Evolutionary conservation across 2,329 filamentous ascomycete genomes (phyloP).

Genomic region (Xylaria sp.): DNA sequence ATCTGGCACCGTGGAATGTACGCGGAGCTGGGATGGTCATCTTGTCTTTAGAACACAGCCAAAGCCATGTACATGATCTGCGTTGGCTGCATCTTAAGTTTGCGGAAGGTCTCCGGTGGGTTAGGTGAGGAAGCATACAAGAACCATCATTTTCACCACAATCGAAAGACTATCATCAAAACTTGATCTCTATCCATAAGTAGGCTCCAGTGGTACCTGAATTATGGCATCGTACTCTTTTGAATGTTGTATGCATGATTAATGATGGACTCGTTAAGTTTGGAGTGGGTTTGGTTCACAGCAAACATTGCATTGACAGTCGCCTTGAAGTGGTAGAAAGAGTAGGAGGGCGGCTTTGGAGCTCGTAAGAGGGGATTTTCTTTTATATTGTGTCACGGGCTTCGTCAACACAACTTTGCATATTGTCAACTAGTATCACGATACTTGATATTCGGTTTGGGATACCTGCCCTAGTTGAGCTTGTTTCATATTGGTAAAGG

Average conservation of each 20-base stretch:
- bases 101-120: neutral
- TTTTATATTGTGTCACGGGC: too few relatives aligned
- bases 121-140: neutral
- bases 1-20: neutral
- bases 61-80: neutral
- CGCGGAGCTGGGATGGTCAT: neutral
- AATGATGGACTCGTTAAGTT: neutral
- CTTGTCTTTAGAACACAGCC: neutral
- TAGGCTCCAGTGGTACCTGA: neutral
- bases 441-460: neutral
- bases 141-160: neutral
- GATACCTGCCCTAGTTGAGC: neutral
- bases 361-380: too few relatives aligned
- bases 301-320: neutral
- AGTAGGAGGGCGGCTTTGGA: too few relatives aligned
- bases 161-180: neutral
- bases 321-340: too few relatives aligned
- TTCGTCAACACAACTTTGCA: too few relatives aligned
- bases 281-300: neutral
- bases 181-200: neutral
- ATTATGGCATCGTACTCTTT: neutral
- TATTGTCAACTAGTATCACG: too few relatives aligned
- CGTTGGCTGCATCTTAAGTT: neutral
- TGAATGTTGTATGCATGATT: too few relatives aligned
- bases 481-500: neutral